Evolutionary conservation across 192 early-diverging fungal species (phyloP).

Genomic region (Coemansia sp.): DNA sequence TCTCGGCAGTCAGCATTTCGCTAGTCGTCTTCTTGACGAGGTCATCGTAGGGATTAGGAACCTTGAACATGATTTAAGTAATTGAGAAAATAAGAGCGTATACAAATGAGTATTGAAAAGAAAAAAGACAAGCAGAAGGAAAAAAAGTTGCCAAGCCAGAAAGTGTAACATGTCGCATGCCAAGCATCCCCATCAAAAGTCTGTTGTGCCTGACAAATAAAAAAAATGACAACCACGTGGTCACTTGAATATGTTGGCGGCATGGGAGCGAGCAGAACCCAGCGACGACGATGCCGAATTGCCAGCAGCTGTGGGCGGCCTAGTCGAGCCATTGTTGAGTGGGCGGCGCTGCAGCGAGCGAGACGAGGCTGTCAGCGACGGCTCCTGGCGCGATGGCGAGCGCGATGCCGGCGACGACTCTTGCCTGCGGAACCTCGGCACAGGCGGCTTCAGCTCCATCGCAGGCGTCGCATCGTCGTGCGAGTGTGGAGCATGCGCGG

Average conservation of each 20-base stretch:
- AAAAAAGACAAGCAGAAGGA: slow-evolving; percentile 7
- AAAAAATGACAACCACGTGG: slow-evolving; percentile 12
- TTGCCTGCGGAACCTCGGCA: slow-evolving; percentile 37
- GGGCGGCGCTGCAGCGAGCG: slow-evolving; percentile 7
- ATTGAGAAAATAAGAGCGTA: too few relatives aligned
- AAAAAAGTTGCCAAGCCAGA: slow-evolving; percentile 6
- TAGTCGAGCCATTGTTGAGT: background rate
- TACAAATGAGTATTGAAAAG: background rate
- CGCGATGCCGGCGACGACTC: slow-evolving; percentile 9
- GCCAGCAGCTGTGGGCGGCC: background rate
- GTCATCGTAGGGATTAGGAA: slow-evolving; percentile 54
- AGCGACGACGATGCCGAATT: background rate
- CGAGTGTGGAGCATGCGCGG: slow-evolving; percentile 54
- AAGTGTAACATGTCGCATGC: background rate
- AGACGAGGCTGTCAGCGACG: background rate
- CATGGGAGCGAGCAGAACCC: background rate
- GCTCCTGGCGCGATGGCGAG: background rate
- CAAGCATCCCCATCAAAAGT: background rate
- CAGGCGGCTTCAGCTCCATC: slow-evolving; percentile 59
- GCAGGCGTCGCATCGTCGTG: slow-evolving; percentile 46
- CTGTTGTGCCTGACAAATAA: background rate
- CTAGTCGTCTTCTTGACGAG: slow-evolving; percentile 79
- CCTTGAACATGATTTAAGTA: slow-evolving; percentile 48
- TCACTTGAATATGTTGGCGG: slow-evolving; percentile 37
- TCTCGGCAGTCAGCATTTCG: slow-evolving; percentile 90